Evolutionary conservation across 257 asterid species (phyloP), one percentile per base, ranked within the genome.

Genomic region (Leptodermis oblonga): DNA sequence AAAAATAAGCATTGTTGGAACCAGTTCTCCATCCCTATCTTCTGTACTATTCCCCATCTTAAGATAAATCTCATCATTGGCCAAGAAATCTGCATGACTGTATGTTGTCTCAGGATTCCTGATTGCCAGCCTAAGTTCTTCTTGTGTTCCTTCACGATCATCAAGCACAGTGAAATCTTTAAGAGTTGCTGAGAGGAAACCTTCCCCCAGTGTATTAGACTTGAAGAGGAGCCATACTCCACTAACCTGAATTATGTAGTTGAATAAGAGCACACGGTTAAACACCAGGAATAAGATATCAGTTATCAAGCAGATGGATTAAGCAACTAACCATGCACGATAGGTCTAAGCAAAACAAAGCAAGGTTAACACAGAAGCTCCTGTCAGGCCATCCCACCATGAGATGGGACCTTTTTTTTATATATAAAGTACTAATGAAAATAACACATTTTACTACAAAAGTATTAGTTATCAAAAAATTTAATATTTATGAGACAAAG

Each of bases 61-160:
- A 52, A 49, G 64, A 70, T 68, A 74, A 70, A 74, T 74, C 65
- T 63, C 75, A 61, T 76, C 81, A 53, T 68, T 84, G 60, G 71
- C 72, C 78, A 59, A 49, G 41, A 78, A 62, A 51, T 79, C 76
- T n/a, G 85, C 71, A 73, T 83, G 73, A 72, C 65, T 79, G 71
- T 78, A 78, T 68, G 80, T 74, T 64, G 81, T 77, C 78, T 83
- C 90, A 58, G 97, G 96, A 82, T 85, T 88, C 79, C 92, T 85
- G 64, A 93, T 82, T 25, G 97, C 97, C 83, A 90, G 74, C 83
- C 92, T 86, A 76, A 93, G 96, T 86, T 93, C 99, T 84, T 88
- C 85, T 56, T 76, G 88, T 74, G 95, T 90, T 37, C 99, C 97
- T 70, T 88, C 96, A 76, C 99, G 97, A 74, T 90, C 87, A 74